Percentiles rank a stretch among this genome's conserved stretches.
Conservation (phyloP, 2,329 filamentous ascomycete species). For the Alternaria dauci region DNA sequence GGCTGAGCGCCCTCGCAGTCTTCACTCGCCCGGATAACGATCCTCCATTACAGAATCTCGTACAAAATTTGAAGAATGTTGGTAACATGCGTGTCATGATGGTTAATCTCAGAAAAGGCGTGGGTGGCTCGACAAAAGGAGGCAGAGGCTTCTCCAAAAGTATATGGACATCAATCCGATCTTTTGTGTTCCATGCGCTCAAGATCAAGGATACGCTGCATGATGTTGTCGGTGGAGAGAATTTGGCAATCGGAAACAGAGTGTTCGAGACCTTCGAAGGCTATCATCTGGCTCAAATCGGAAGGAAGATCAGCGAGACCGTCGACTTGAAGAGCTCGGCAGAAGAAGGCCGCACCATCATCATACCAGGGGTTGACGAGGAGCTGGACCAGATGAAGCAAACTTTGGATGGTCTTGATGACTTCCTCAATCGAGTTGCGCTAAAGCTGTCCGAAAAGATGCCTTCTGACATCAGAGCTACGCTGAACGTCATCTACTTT, state of each 20-base stretch:
- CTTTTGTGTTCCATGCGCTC: slow-evolving; percentile 75
- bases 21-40: slow-evolving; percentile 75
- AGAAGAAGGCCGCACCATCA: slow-evolving; percentile 73
- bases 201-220: slow-evolving; percentile 71
- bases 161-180: slow-evolving; percentile 76
- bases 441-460: slow-evolving; percentile 69
- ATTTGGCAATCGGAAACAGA: slow-evolving; percentile 63
- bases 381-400: slow-evolving; percentile 81
- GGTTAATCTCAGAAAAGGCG: slow-evolving; percentile 77
- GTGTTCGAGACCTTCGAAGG: slow-evolving; percentile 68
- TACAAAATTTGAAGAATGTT: slow-evolving; percentile 71
- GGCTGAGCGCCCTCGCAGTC: slow-evolving; percentile 73
- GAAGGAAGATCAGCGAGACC: slow-evolving; percentile 73
- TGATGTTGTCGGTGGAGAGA: slow-evolving; percentile 64
- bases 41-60: slow-evolving; percentile 63
- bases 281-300: slow-evolving; percentile 69
- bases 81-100: slow-evolving; percentile 78
- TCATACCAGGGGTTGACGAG: slow-evolving; percentile 74
- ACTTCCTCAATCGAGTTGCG: slow-evolving; percentile 74
- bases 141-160: slow-evolving; percentile 67
- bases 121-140: slow-evolving; percentile 63
- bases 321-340: slow-evolving; percentile 81
- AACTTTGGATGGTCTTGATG: slow-evolving; percentile 78
- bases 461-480: slow-evolving; percentile 62
- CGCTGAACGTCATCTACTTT: slow-evolving; percentile 84